Conservation (phyloP, 495 filamentous ascomycete genomes). For the Aspergillus steynii region DNA sequence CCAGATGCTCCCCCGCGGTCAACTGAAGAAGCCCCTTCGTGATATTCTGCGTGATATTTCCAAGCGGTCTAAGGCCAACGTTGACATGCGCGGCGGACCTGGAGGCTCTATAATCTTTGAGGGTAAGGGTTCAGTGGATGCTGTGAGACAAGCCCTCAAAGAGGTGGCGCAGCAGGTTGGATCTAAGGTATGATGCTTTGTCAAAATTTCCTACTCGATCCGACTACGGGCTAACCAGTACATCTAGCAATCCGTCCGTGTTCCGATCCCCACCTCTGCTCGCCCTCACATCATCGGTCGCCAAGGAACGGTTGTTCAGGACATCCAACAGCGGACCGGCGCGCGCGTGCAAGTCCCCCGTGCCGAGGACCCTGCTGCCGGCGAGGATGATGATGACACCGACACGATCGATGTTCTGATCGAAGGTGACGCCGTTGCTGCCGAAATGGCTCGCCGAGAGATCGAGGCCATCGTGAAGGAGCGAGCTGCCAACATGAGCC, state of each 20-base stretch:
- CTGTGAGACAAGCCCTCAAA: conserved; percentile 77
- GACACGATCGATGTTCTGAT: conserved; percentile 79
- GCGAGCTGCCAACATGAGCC: conserved; percentile 74
- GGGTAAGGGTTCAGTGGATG: conserved; percentile 74
- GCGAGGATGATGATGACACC: conserved; percentile 67
- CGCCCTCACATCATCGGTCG: conserved; percentile 89
- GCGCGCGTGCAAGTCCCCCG: conserved; percentile 88
- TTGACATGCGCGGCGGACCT: conserved; percentile 69
- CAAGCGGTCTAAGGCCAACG: conserved; percentile 78
- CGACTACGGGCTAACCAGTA: neutral
- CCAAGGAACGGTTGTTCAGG: conserved; percentile 84
- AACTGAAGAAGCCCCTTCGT: conserved; percentile 77
- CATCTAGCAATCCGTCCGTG: conserved; percentile 66
- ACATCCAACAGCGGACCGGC: conserved; percentile 79
- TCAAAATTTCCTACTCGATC: neutral
- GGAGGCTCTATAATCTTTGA: conserved; percentile 73
- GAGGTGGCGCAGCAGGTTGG: conserved; percentile 84
- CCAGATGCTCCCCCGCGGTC: conserved; percentile 68
- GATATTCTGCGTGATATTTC: conserved; percentile 89
- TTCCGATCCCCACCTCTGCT: conserved; percentile 79
- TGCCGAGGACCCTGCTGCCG: conserved; percentile 56
- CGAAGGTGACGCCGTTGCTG: conserved; percentile 86
- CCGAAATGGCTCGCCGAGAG: conserved; percentile 74
- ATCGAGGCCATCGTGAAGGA: conserved; percentile 85
- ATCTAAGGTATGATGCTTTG: conserved; percentile 61